phyloP scores from a whole-genome alignment of 1,284 basidiomycete genomes.

The Microbotryum scabiosae region DNA sequence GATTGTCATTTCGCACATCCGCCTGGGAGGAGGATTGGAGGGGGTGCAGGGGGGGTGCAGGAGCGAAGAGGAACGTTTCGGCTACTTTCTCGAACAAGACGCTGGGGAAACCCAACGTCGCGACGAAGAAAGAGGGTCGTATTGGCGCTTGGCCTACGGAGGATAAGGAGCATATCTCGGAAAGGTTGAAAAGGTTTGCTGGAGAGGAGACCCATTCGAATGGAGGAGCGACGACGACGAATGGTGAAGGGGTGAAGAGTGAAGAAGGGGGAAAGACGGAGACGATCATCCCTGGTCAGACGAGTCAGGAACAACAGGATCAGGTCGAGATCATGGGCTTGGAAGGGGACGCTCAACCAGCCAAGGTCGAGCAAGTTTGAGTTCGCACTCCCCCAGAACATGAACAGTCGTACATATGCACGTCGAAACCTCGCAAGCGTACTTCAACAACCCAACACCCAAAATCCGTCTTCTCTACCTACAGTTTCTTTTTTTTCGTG shows the following conservation, averaged over 20 bases:
- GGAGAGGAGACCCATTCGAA: background rate
- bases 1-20: slow-evolving; percentile 70
- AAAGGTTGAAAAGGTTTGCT: slow-evolving; percentile 29
- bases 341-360: background rate
- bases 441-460: no score
- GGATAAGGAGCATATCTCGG: slow-evolving; percentile 27
- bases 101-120: background rate
- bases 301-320: background rate
- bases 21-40: slow-evolving; percentile 37
- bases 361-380: no score
- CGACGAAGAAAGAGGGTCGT: background rate
- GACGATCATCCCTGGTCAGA: slow-evolving; percentile 22
- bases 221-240: background rate
- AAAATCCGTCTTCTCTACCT: no score
- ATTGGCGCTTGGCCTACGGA: slow-evolving; percentile 28
- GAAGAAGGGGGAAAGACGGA: slow-evolving; percentile 10
- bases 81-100: slow-evolving; percentile 13
- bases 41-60: slow-evolving; percentile 1
- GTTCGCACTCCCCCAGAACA: no score
- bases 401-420: no score
- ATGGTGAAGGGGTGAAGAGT: no score
- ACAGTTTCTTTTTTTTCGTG: no score
- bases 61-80: slow-evolving; percentile 1
- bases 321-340: slow-evolving; percentile 19
- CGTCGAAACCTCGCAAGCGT: no score